These are phyloP conservation scores for Syncephalis fuscata DNA, from an alignment of 371 early-diverging fungal genomes.

Conservation along the genomic window DNA sequence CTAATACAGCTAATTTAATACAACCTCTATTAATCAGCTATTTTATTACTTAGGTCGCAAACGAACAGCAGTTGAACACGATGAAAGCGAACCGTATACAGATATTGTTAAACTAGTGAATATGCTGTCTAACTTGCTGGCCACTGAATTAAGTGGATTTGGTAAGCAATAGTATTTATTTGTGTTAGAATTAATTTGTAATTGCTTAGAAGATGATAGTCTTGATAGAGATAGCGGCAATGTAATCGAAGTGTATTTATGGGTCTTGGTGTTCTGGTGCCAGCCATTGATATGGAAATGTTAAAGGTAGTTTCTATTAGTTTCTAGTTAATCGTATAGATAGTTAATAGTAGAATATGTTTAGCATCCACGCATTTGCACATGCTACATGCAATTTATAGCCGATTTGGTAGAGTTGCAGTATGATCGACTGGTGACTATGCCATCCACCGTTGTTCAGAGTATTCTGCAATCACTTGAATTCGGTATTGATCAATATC, in stretches of 20 bases:
- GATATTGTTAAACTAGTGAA: slow-evolving; percentile 42
- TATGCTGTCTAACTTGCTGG: slow-evolving; percentile 36
- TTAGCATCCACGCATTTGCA: slow-evolving; percentile 49
- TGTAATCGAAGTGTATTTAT: slow-evolving; percentile 46
- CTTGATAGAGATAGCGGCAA: slow-evolving; percentile 11
- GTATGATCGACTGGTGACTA: slow-evolving; percentile 35
- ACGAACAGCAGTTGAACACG: slow-evolving; percentile 27
- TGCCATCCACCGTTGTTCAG: slow-evolving; percentile 32
- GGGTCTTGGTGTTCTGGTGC: slow-evolving; percentile 46
- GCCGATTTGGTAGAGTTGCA: slow-evolving; percentile 44
- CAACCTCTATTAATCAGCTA: no score
- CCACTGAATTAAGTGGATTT: slow-evolving; percentile 34
- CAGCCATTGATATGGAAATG: slow-evolving; percentile 54
- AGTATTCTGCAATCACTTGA: slow-evolving; percentile 44
- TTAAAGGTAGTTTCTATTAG: slow-evolving; percentile 26
- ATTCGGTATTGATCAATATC: slow-evolving; percentile 32
- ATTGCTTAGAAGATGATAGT: slow-evolving; percentile 7
- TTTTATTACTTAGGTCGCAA: no score
- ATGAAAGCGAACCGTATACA: slow-evolving; percentile 46
- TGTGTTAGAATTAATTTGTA: slow-evolving; percentile 6
- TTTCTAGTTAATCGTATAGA: not conserved
- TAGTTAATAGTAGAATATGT: not conserved
- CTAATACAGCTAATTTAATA: slow-evolving; percentile 32
- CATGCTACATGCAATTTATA: slow-evolving; percentile 45
- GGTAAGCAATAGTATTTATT: slow-evolving; percentile 20